Conservation (phyloP, 2,329 filamentous ascomycete species). For the Ciborinia camelliae region DNA sequence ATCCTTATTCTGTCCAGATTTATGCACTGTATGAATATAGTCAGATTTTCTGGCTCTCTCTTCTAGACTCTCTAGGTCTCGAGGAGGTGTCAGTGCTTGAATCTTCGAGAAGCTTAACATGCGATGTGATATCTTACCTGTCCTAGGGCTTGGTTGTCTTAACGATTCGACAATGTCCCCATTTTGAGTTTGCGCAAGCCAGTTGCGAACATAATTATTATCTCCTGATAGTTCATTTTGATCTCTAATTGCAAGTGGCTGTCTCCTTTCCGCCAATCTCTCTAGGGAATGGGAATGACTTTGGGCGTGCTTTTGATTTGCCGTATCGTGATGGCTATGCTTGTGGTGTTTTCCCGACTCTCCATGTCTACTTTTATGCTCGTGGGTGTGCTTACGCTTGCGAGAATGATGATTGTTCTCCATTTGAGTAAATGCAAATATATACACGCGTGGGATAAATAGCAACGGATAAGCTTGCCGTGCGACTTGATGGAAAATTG, state of each 20-base stretch:
- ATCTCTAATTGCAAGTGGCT: background rate
- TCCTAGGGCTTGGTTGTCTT: background rate
- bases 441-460: background rate
- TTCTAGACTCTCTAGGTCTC: background rate
- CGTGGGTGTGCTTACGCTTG: constrained; percentile 8
- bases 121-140: background rate
- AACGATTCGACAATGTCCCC: constrained; percentile 13
- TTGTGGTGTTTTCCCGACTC: background rate
- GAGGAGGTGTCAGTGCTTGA: background rate
- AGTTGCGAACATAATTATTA: constrained; percentile 30
- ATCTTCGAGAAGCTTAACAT: background rate
- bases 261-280: background rate
- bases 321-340: background rate
- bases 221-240: constrained; percentile 24
- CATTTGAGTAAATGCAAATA: background rate
- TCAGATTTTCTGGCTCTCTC: background rate
- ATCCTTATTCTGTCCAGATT: background rate
- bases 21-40: background rate
- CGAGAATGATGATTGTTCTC: constrained; percentile 12
- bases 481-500: background rate
- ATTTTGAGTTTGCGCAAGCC: constrained; percentile 31
- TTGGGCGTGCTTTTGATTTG: background rate
- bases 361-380: background rate
- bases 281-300: background rate
- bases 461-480: constrained; percentile 2